Base-by-base conservation (phyloP, 2,329 filamentous ascomycete genomes). In the Penicillium sp. region DNA sequence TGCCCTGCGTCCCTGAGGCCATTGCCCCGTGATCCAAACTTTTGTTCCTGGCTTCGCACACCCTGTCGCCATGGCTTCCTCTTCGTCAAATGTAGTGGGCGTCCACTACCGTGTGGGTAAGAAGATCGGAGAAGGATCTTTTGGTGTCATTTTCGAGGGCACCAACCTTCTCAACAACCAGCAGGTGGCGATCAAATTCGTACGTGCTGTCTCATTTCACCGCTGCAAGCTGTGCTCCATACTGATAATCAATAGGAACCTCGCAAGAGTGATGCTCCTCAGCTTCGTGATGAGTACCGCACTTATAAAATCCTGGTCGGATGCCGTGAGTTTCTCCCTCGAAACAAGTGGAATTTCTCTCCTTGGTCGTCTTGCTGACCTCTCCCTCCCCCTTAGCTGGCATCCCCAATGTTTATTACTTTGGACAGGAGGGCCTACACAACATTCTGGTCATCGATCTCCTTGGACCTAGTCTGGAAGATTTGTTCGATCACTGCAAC, bases 261-360 rank as follows among this genome's bases (percentile, higher is more conserved):
- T 56, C 86, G 94, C 67, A 99, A 99, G 82, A 97, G 93, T 77
- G 94, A 99, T 80, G 94, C 94, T 73, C 94, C 94, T 54, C 94
- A 99, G 76, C 80, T 99, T 64, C 89, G 94, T 76, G 94, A 99
- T 83, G 94, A 99, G 76, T 99, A 99, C 77, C 87, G 94, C 71
- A 99, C 94, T 56, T 99, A 99, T 83, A 99, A 99, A 83, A 97
- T 99, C 68, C 86, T 99, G 65, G 94, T 97, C 64, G 94, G 94
- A 74, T 99, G 94, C 82, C 93, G 94, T 99, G 81, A 89, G 94
- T 89, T 16, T 28, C 24, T 28, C 24, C 24, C 26, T 53, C 23
- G 49, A 54, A 51, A 47, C 18, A 21, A 42, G 3, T 37, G 24
- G 43, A 16, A 18, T 11, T 31, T 8, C 16, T n/a, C 9, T 8